These are phyloP conservation scores for Leccinum olivaceoglutinosum DNA, from an alignment of 1,284 basidiomycete genomes.

Conservation along the genomic window DNA sequence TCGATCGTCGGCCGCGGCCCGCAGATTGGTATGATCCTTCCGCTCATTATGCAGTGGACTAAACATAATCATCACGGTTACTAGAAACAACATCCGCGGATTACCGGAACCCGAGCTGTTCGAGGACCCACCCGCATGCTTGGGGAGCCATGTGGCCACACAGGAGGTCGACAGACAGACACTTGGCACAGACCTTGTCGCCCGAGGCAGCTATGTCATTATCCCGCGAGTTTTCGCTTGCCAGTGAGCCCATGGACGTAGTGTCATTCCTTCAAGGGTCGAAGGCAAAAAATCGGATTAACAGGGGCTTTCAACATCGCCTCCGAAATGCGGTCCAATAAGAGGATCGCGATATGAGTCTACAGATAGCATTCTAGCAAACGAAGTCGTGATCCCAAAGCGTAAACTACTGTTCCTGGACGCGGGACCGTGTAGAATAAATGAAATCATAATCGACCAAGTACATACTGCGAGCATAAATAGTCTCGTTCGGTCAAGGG, in stretches of 20 bases:
- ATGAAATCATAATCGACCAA: conserved; percentile 9
- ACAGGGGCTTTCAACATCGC: conserved; percentile 10
- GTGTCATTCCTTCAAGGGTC: conserved; percentile 6
- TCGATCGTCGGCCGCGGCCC: too few species aligned
- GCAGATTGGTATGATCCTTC: too few species aligned
- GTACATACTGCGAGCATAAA: not conserved
- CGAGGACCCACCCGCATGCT: not conserved
- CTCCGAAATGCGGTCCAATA: conserved; percentile 19
- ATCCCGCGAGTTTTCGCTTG: conserved; percentile 1
- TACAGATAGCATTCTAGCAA: conserved; percentile 18
- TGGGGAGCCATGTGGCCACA: conserved; percentile 11
- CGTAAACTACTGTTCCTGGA: conserved; percentile 15
- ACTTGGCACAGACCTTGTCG: too few species aligned
- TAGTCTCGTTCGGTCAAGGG: conserved; percentile 1
- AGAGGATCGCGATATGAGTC: conserved; percentile 11
- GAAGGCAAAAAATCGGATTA: conserved; percentile 2
- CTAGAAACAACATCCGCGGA: too few species aligned
- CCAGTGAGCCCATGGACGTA: not conserved
- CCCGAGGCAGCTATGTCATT: conserved; percentile 1
- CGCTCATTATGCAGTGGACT: too few species aligned
- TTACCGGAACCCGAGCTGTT: too few species aligned
- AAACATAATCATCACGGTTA: too few species aligned
- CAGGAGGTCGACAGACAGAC: conserved; percentile 8
- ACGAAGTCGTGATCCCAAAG: conserved; percentile 7
- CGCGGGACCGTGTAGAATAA: conserved; percentile 5